Conservation (phyloP, 2,329 filamentous ascomycete genomes). For the Ophiostoma ips region DNA sequence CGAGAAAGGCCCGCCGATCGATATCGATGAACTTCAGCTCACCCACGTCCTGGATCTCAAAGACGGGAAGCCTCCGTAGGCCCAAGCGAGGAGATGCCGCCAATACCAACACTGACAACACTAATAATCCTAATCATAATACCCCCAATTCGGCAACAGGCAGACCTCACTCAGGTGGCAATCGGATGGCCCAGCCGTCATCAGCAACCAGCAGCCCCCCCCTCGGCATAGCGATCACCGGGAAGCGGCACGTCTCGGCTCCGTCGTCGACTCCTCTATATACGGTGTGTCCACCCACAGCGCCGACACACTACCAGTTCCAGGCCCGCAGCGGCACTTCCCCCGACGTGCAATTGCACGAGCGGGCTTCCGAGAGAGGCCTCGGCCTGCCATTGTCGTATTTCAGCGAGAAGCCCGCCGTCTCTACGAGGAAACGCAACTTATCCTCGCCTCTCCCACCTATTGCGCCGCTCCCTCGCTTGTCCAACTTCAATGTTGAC, state of each 20-base stretch:
- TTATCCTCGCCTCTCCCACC: conserved; percentile 43
- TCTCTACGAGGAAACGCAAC: conserved; percentile 25
- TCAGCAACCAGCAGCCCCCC: conserved; percentile 17
- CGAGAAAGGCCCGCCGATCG: conserved; percentile 36
- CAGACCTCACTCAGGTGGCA: not conserved
- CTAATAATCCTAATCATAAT: conserved; percentile 1
- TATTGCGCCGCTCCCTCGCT: conserved; percentile 34
- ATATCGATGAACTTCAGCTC: conserved; percentile 47
- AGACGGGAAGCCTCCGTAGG: conserved; percentile 41
- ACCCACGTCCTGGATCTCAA: conserved; percentile 41
- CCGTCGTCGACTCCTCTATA: conserved; percentile 18
- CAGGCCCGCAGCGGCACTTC: conserved; percentile 30
- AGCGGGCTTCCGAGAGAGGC: conserved; percentile 11
- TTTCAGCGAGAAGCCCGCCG: conserved; percentile 1
- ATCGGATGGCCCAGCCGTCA: not conserved
- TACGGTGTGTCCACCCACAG: conserved; percentile 12
- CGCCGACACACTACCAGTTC: not conserved
- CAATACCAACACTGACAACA: not conserved
- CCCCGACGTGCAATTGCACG: conserved; percentile 16
- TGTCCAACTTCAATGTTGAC: conserved; percentile 43
- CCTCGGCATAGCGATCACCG: not conserved
- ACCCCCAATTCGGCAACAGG: not conserved
- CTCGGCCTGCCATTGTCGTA: conserved; percentile 5
- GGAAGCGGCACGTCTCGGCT: conserved; percentile 39
- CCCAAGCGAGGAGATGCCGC: conserved; percentile 31